A percentile compares a stretch with the other conserved stretches of the same genome.
Evolutionary conservation across 345 rosid genomes (phyloP).

Genomic region (Populus deltoides): DNA sequence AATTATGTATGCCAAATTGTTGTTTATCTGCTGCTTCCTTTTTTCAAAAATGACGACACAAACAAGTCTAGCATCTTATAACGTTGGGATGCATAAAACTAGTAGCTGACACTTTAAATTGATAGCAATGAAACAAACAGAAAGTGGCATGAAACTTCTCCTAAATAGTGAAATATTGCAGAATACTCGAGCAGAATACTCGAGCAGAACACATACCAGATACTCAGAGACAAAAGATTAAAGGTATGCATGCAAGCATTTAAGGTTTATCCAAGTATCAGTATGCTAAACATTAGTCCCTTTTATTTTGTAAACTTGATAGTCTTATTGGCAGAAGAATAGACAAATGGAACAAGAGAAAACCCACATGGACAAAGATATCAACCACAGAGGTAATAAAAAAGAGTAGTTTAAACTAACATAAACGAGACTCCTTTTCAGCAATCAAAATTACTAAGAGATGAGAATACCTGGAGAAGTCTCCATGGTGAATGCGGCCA

Average conservation of each 20-base stretch:
- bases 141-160: neutral
- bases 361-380: neutral
- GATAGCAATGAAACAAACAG: neutral
- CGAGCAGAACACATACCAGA: neutral
- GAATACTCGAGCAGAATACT: neutral
- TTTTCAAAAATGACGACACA: neutral
- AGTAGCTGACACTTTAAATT: neutral
- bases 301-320: neutral
- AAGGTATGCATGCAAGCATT: no score
- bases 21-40: neutral
- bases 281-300: neutral
- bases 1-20: neutral
- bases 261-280: no score
- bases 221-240: no score
- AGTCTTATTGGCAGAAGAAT: neutral
- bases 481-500: conserved; percentile 98
- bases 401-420: neutral
- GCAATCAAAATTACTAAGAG: neutral
- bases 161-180: neutral
- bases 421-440: neutral
- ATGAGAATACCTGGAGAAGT: conserved; percentile 65
- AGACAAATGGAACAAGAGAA: neutral
- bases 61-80: neutral
- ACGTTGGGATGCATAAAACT: neutral
- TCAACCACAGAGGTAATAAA: neutral